Evolutionary conservation across 106 monocot genomes (phyloP), one percentile per base, ranked within the genome.

Genomic region (Iris macrosiphon): DNA sequence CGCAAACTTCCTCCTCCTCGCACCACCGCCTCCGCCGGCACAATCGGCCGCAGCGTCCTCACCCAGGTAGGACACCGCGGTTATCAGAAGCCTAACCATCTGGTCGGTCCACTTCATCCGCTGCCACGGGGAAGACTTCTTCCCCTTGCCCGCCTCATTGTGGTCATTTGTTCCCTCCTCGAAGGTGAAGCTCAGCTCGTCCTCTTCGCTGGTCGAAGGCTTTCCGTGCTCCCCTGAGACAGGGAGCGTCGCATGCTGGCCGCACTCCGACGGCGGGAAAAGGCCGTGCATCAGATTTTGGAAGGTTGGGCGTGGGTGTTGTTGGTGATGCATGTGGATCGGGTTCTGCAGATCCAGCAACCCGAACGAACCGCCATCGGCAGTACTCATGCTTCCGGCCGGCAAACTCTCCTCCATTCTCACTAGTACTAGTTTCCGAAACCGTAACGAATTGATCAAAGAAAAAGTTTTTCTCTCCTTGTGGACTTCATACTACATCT

Each of bases 31-130:
- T 23, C 60, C 59, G 16, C 26, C 49, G 7, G 0, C n/a, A 50
- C 70, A 72, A 9, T 81, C 83, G n/a, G n/a, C n/a, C n/a, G n/a
- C n/a, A 12, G 52, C 42, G 43, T 69, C 79, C 31, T 89, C 84
- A 4, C 77, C 80, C 7, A 82, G 61, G 52, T 89, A 89, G 40
- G 80, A 84, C 22, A 84, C 84, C 3, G 70, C 77, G 40, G 84
- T 89, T n/a, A 89, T 89, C 26, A 89, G 61, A 59, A 89, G 77
- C 62, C 47, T 60, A 43, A 89, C 89, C 89, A 89, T 89, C 40
- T 17, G 32, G 51, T 89, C 84, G 12, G 76, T 77, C 89, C 84
- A 89, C 62, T 89, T 89, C 77, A 89, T 70, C 41, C 84, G 57
- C 10, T 77, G 83, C 89, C 89, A 89, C 14, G 26, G 63, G n/a